Conservation (phyloP, 2,329 filamentous ascomycete genomes). For the Arthrocladium fulminans region DNA sequence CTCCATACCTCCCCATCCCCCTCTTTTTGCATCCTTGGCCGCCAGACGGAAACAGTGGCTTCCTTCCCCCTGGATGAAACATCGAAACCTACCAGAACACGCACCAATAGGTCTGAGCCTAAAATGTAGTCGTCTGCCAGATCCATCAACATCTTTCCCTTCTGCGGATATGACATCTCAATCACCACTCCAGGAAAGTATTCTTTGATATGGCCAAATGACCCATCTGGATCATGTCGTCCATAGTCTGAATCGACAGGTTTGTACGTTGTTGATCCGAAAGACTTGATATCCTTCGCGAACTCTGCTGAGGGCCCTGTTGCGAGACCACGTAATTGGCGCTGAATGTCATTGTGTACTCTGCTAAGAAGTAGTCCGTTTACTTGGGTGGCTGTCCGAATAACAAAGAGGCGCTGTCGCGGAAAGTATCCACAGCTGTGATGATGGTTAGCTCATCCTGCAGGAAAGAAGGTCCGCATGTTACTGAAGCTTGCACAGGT, state of each 20-base stretch:
- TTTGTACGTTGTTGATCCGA: background rate
- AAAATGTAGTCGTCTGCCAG: slow-evolving; percentile 1
- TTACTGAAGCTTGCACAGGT: too few relatives aligned
- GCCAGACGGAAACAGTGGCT: slow-evolving; percentile 28
- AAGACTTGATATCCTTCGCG: background rate
- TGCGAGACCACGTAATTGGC: background rate
- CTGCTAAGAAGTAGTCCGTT: background rate
- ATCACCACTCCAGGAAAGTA: slow-evolving; percentile 24
- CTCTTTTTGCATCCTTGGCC: slow-evolving; percentile 18
- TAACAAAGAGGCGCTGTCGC: background rate
- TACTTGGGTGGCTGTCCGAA: background rate
- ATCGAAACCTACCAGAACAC: background rate
- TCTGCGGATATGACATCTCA: slow-evolving; percentile 28
- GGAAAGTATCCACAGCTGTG: background rate
- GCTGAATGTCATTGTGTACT: background rate
- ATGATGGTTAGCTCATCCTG: too few relatives aligned
- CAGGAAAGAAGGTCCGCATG: too few relatives aligned
- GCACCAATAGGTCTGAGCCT: background rate
- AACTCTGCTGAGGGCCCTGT: background rate
- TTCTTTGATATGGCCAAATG: slow-evolving; percentile 21
- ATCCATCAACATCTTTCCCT: slow-evolving; percentile 22
- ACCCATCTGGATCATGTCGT: slow-evolving; percentile 1
- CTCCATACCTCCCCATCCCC: slow-evolving; percentile 17
- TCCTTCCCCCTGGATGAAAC: slow-evolving; percentile 13
- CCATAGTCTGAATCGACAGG: background rate